These are phyloP conservation scores for Rhodocollybia butyracea DNA, from an alignment of 768 basidiomycete species.

Conservation along the genomic window DNA sequence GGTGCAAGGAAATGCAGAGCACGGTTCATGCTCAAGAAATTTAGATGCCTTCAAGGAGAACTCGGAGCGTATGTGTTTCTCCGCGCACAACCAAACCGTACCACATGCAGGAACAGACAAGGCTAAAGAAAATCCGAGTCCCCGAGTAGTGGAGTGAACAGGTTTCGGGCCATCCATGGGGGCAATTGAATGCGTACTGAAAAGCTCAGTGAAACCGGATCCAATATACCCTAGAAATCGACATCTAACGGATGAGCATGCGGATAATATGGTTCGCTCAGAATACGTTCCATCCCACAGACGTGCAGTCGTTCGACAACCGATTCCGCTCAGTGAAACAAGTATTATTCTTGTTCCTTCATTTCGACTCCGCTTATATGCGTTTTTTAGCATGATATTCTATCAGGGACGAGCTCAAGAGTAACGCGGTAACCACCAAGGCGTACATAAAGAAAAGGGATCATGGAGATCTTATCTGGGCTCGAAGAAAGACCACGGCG, in stretches of 20 bases:
- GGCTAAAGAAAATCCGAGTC: too few species aligned
- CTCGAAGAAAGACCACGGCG: conserved; percentile 17
- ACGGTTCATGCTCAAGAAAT: too few species aligned
- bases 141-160: too few species aligned
- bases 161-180: too few species aligned
- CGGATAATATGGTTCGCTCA: neutral
- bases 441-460: neutral
- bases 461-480: conserved; percentile 11
- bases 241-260: neutral
- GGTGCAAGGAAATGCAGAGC: too few species aligned
- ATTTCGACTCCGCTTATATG: neutral
- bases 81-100: too few species aligned
- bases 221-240: neutral
- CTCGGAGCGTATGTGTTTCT: too few species aligned
- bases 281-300: conserved; percentile 3
- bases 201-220: neutral
- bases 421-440: neutral
- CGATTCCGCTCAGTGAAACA: conserved; percentile 10
- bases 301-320: conserved; percentile 11
- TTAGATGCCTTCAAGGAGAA: too few species aligned
- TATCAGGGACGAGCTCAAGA: neutral
- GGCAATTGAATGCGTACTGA: too few species aligned
- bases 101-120: too few species aligned
- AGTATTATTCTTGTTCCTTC: neutral
- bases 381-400: neutral